Conservation (phyloP, 768 basidiomycete genomes). For the Psilocybe tampanensis region DNA sequence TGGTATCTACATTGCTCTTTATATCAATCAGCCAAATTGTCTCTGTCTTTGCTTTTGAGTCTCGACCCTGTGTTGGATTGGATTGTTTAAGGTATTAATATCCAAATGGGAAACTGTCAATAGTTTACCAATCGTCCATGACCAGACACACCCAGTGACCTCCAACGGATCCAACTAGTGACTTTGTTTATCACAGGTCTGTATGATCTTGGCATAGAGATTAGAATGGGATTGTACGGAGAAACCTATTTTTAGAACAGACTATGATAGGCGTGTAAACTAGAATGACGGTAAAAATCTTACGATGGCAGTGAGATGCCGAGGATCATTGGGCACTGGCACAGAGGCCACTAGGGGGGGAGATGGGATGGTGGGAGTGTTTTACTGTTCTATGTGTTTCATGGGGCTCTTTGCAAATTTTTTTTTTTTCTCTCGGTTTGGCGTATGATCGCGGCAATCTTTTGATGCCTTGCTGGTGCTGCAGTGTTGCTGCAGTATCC, state of each 20-base stretch:
- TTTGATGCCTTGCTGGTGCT: background rate
- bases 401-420: too few species aligned
- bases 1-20: background rate
- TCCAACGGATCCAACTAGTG: too few species aligned
- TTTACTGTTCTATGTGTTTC: background rate
- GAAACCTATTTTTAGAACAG: background rate
- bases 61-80: background rate
- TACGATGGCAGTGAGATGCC: background rate
- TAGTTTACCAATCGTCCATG: too few species aligned
- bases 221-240: background rate
- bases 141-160: too few species aligned
- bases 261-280: background rate
- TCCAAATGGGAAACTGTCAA: too few species aligned
- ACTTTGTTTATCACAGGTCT: background rate
- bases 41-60: background rate
- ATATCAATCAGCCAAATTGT: too few species aligned
- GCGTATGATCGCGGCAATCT: background rate
- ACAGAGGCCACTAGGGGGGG: background rate
- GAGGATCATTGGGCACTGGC: too few species aligned
- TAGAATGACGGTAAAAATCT: background rate
- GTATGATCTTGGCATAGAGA: background rate
- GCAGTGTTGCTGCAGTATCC: too few species aligned
- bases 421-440: background rate
- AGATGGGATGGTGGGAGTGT: background rate
- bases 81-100: background rate